These are phyloP conservation scores for Reutealis trisperma DNA, from an alignment of 345 rosid species.

Conservation along the genomic window DNA sequence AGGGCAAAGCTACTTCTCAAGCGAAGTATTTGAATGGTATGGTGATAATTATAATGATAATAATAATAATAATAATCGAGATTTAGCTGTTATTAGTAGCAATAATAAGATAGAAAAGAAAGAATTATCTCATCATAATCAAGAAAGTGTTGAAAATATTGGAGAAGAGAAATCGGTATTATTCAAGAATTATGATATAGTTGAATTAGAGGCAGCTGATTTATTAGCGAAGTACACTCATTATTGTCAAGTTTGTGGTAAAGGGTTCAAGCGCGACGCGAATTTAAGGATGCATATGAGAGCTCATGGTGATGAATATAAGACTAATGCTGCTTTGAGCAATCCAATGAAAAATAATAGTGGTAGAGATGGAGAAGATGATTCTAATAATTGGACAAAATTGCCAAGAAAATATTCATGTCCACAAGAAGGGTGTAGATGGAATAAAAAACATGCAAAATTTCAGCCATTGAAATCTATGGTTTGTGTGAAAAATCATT, in stretches of 20 bases:
- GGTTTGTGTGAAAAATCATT: slow-evolving; percentile 87
- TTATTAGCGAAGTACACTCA: slow-evolving; percentile 83
- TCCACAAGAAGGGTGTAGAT: slow-evolving; percentile 79
- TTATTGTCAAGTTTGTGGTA: slow-evolving; percentile 78
- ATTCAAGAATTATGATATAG: slow-evolving; percentile 35
- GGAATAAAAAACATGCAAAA: slow-evolving; percentile 79
- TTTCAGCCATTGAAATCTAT: slow-evolving; percentile 90
- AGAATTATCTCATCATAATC: not conserved
- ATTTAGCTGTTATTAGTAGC: not conserved
- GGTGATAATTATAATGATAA: slow-evolving; percentile 15
- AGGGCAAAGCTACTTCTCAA: slow-evolving; percentile 31
- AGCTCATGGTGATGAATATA: slow-evolving; percentile 88
- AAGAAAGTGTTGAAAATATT: not conserved
- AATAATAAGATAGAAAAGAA: slow-evolving; percentile 20
- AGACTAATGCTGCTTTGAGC: slow-evolving; percentile 66
- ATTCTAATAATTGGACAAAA: slow-evolving; percentile 19
- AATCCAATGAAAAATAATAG: slow-evolving; percentile 48
- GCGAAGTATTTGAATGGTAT: slow-evolving; percentile 36
- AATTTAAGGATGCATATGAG: slow-evolving; percentile 97
- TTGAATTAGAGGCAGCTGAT: slow-evolving; percentile 64
- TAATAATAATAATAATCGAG: not conserved
- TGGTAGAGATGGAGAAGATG: not conserved
- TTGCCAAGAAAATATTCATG: slow-evolving; percentile 62
- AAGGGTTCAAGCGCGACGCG: slow-evolving; percentile 91
- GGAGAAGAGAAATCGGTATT: not conserved